Base-by-base conservation (phyloP, 306 rosid species). In the Quercus suber region DNA sequence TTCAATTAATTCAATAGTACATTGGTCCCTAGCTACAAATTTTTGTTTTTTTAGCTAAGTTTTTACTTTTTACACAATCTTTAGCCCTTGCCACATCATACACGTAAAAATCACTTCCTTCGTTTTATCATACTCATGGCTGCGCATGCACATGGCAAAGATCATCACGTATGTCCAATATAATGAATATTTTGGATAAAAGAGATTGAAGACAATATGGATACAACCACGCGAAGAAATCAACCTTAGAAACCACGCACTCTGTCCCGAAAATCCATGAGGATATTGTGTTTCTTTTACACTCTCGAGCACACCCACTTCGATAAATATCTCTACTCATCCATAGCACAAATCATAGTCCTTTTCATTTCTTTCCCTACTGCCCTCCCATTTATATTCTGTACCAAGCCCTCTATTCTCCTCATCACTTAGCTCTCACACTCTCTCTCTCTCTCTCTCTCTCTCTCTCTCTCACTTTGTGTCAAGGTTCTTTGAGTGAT, bases 181-280 rank as follows among this genome's bases (percentile, higher is more conserved):
- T 27, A 15, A 28, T 4, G 69, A 15, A 49, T 19, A 49, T 49
- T 19, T 6, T 69, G 74, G 55, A 33, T 18, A 41, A 20, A 74
- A 8, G 30, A 5, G 20, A 73, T 52, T 12, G 60, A 33, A 19
- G 65, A 82, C 74, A 33, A 51, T 21, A 69, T 43, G 73, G 65
- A 15, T 67, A 84, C 53, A 79, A 78, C 79, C 61, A 81, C 73
- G 80, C 73, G 73, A 74, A 79, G 51, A 86, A 72, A 90, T 84
- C 86, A 83, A 77, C 85, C 84, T 86, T 79, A 79, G 75, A 79
- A 83, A 79, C 55, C 74, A 13, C 77, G 76, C 23, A 84, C 75
- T 23, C 65, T 25, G 73, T 86, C 81, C 69, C 94, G 88, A 81
- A 88, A 84, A 73, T 78, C 90, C 73, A 88, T 19, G 87, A 88